A percentile compares a stretch with the other conserved stretches of the same genome.
Evolutionary conservation across 148 eudicot genomes (phyloP).

Genomic region (Amaranthus hypochondriacus): DNA sequence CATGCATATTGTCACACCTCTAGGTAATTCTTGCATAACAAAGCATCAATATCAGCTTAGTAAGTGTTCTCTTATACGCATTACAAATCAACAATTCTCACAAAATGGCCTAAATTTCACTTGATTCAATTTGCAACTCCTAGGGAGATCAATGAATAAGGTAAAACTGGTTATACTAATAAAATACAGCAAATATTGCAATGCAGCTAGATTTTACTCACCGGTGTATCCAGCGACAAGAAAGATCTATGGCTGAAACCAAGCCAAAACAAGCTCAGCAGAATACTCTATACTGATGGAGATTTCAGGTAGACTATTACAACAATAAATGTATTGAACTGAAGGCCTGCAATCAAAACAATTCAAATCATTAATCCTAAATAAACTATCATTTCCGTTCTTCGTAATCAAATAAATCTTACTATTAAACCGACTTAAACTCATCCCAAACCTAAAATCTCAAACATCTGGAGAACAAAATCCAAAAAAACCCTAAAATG

Average conservation of each 20-base stretch:
- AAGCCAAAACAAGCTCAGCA: slow-evolving; percentile 54
- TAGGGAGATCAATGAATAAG: no score
- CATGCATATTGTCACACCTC: slow-evolving; percentile 75
- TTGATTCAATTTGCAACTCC: no score
- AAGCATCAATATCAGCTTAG: not conserved
- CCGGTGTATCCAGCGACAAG: slow-evolving; percentile 67
- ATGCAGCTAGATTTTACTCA: slow-evolving; percentile 27
- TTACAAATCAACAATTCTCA: no score
- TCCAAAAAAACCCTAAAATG: not conserved
- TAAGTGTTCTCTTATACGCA: no score
- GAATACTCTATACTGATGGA: slow-evolving; percentile 47
- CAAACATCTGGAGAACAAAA: not conserved
- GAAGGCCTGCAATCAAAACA: not conserved
- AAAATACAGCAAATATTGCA: not conserved
- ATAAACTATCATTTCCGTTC: not conserved
- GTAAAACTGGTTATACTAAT: no score
- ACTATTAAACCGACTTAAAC: not conserved
- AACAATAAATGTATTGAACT: not conserved
- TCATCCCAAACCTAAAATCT: not conserved
- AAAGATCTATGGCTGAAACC: slow-evolving; percentile 50
- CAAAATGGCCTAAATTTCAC: no score
- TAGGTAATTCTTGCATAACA: slow-evolving; percentile 49
- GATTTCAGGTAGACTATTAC: slow-evolving; percentile 35
- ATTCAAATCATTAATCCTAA: not conserved
- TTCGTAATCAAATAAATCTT: not conserved